Evolutionary conservation across 1,284 basidiomycete genomes (phyloP), one percentile per base, ranked within the genome.

Genomic region (Cystobasidium slooffiae): DNA sequence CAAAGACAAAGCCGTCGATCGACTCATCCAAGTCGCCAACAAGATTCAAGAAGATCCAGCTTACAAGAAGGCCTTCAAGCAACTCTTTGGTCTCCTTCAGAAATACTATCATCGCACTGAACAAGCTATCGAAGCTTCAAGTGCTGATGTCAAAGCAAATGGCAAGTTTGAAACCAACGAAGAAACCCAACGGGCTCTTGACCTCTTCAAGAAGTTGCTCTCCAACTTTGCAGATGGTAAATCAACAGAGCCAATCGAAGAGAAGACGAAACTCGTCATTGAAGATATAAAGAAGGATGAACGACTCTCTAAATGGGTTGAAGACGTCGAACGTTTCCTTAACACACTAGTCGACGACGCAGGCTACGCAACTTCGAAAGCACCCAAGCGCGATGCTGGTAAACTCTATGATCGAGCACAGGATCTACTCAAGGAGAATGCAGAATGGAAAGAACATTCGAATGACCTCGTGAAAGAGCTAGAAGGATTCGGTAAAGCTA

Each of bases 41-140:
- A 78, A 79, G 49, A 80, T 81, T 20, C 81, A 82, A 73, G 68
- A 78, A 63, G 81, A 83, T 74, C 81, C 82, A 46, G 80, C 83
- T 44, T 85, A 84, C 79, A 80, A 81, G 72, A 76, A 81, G 58
- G 78, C 83, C 0, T 77, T 84, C 76, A 79, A 82, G 51, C 81
- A 83, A 49, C 80, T 85, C 52, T 80, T 84, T 62, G 67, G 76
- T 58, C 79, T 85, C n/a, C 78, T 82, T 78, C 84, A 84, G 78
- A 85, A 84, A 79, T 85, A 84, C 80, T 79, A 79, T 41, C 76
- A 80, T 75, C 84, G 83, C 76, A 84, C 82, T 3, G 80, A 82
- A 72, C 81, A 82, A 52, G 81, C 83, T 22, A 78, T 81, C 22
- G 80, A 81, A 18, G 82, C 83, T 78, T 82, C 82, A 43, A 78